Evolutionary conservation across 176 grass and related monocot genomes (phyloP).

Genomic region (Oryza coarctata): DNA sequence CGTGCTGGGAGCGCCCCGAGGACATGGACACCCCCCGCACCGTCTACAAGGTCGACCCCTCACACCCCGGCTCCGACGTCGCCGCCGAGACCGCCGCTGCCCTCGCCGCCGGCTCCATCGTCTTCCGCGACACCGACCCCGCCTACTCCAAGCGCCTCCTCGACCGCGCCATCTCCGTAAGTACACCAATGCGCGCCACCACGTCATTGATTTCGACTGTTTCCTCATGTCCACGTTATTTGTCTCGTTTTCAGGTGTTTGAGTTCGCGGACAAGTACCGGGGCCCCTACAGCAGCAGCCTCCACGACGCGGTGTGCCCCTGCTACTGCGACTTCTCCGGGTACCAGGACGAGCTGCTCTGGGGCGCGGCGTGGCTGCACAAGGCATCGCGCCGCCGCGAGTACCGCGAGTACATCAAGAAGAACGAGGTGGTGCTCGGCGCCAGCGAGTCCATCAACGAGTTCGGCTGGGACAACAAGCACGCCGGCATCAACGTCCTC

Average conservation of each 20-base stretch:
- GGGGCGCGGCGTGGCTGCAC: conserved; percentile 96
- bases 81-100: conserved; percentile 89
- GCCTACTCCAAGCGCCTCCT: conserved; percentile 76
- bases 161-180: conserved; percentile 74
- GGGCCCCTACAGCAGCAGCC: conserved; percentile 79
- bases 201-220: background rate
- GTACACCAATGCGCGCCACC: background rate
- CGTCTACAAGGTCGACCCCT: conserved; percentile 76
- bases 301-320: conserved; percentile 75
- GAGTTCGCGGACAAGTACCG: conserved; percentile 86
- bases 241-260: conserved; percentile 48
- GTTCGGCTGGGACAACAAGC: conserved; percentile 98
- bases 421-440: conserved; percentile 80
- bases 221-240: background rate
- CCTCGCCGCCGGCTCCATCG: conserved; percentile 83
- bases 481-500: conserved; percentile 92
- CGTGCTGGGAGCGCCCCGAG: conserved; percentile 93
- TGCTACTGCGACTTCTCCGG: conserved; percentile 88
- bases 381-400: conserved; percentile 67
- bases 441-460: conserved; percentile 88
- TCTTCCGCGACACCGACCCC: conserved; percentile 73
- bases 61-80: conserved; percentile 83
- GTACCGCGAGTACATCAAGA: conserved; percentile 89
- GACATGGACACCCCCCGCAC: conserved; percentile 96
- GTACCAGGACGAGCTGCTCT: conserved; percentile 94